A percentile compares a stretch with the other conserved stretches of the same genome.
Conservation (phyloP, 257 asterid species). For the Solanum pinnatisectum region DNA sequence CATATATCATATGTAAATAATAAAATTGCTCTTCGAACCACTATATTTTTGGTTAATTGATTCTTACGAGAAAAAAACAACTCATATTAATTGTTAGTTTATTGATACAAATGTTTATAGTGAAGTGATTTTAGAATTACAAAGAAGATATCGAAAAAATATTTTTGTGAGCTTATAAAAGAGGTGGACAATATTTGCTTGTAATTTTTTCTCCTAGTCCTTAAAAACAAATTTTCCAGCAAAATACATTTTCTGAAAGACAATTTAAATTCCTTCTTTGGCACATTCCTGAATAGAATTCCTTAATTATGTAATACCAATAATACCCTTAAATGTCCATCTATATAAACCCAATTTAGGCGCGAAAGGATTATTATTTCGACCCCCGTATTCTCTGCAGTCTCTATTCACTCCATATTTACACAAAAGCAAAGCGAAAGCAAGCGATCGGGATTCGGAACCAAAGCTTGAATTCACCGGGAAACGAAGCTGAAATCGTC, state of each 20-base stretch:
- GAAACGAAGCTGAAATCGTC: neutral
- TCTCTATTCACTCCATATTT: neutral
- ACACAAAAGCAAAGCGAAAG: neutral
- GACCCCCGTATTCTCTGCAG: neutral
- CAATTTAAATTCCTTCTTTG: neutral
- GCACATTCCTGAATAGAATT: neutral
- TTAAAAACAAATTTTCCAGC: neutral
- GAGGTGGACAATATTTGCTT: neutral
- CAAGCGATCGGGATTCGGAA: neutral
- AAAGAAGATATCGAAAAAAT: neutral
- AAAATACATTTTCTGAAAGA: neutral
- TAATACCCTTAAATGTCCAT: neutral
- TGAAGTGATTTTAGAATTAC: neutral
- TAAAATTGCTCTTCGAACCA: neutral
- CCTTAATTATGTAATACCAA: neutral
- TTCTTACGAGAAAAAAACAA: neutral
- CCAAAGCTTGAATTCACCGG: neutral
- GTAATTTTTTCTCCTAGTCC: neutral
- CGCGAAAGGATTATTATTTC: neutral
- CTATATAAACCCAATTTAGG: neutral
- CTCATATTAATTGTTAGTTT: neutral
- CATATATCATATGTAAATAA: neutral
- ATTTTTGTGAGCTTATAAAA: neutral
- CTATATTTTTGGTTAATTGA: neutral
- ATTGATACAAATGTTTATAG: neutral